Evolutionary conservation across 768 basidiomycete genomes (phyloP).

Genomic region (Psilocybe cyanescens): DNA sequence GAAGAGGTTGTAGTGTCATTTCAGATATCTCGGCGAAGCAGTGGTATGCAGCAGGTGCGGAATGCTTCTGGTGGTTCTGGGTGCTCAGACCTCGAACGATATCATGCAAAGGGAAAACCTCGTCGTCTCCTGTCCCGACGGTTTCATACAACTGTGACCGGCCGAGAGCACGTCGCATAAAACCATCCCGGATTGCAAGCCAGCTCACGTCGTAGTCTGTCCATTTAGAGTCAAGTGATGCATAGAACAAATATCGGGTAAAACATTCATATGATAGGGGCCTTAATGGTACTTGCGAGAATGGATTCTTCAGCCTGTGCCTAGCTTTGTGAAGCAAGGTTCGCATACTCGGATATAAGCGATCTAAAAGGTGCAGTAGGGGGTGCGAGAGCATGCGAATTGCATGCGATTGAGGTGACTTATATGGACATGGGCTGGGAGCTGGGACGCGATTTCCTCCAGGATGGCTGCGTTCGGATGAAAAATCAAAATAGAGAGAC

Average conservation of each 20-base stretch:
- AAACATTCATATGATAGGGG: background rate
- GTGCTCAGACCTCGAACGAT: background rate
- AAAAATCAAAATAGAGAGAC: constrained; percentile 1
- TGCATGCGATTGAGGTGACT: constrained; percentile 20
- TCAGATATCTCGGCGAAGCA: background rate
- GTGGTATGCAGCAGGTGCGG: background rate
- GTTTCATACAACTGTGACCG: background rate
- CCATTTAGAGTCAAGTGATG: background rate
- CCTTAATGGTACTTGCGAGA: background rate
- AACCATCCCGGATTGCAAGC: constrained; percentile 1
- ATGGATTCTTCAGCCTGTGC: background rate
- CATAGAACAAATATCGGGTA: background rate
- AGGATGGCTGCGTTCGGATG: background rate
- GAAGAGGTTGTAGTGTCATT: background rate
- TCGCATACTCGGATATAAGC: background rate
- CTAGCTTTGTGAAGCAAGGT: background rate
- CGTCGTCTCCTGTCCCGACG: background rate
- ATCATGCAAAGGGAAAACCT: background rate
- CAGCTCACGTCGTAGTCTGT: background rate
- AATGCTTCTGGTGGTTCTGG: background rate
- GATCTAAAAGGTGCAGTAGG: background rate
- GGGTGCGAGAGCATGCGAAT: constrained; percentile 1
- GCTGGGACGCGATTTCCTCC: background rate
- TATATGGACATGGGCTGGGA: constrained; percentile 15
- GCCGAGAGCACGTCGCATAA: background rate